These are phyloP conservation scores for Sphagnum contortum DNA, from an alignment of 225 moss, liverwort and hornwort genomes.

Conservation along the genomic window DNA sequence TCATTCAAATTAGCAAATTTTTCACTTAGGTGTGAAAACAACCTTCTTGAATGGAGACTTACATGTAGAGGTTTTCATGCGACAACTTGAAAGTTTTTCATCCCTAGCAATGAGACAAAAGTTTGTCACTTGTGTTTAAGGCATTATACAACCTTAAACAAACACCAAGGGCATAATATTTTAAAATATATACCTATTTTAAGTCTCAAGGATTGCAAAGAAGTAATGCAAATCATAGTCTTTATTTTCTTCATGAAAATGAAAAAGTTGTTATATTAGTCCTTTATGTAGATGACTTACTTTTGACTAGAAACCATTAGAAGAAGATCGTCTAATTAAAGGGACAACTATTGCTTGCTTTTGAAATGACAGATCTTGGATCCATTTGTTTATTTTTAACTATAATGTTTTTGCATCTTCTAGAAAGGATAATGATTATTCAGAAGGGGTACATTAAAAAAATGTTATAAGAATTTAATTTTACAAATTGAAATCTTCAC, in stretches of 20 bases:
- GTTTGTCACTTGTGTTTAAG: conserved; percentile 1
- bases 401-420: no score
- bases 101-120: background rate
- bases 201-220: background rate
- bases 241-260: conserved; percentile 1
- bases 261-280: background rate
- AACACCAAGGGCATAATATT: conserved; percentile 3
- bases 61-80: conserved; percentile 4
- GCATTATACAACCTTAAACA: conserved; percentile 5
- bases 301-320: background rate
- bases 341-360: background rate
- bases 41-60: conserved; percentile 11
- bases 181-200: background rate
- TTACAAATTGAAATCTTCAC: background rate
- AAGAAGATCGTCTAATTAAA: background rate
- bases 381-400: background rate
- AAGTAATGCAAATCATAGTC: background rate
- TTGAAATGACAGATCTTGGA: background rate
- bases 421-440: background rate
- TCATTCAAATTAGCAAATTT: background rate
- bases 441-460: background rate
- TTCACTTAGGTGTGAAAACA: conserved; percentile 5
- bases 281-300: conserved; percentile 2
- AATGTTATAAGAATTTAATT: background rate
- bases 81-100: conserved; percentile 1